Base-by-base conservation (phyloP, 192 early-diverging fungal genomes). In the Lobosporangium transversale region DNA sequence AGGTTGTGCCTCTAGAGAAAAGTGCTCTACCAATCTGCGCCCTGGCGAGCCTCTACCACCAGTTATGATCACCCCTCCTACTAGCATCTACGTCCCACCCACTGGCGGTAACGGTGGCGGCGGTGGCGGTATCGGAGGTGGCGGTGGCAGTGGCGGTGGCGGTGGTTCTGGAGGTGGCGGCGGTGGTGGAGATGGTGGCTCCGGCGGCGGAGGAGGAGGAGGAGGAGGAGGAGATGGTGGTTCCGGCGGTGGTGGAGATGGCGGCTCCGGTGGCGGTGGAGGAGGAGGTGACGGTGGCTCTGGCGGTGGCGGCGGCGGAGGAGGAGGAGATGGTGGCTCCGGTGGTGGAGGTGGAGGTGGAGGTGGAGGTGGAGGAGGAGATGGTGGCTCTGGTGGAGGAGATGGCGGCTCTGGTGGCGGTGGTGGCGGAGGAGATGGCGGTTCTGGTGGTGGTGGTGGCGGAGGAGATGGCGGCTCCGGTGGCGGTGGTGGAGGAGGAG, bases 21-120 rank as follows among this genome's bases (percentile, higher is more conserved):
- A 58, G 31, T 73, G 69, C 55, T 64, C 66, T 33, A 66, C 73
- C 52, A 68, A 61, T 33, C 57, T 68, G 29, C 30, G 61, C 52
- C 73, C 64, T 31, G 73, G 64, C n/a, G 65, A 66, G 60, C 5
- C 73, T 20, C 4, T 68, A 5, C 64, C 66, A 31, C 53, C 73
- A 62, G 40, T 21, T 44, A 51, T 51, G 31, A 49, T 60, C 51
- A 62, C 58, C 21, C 64, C 64, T 21, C 62, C 64, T 44, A 51
- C 58, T 21, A 57, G 60, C 21, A 62, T 67, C 33, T 66, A 60
- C 43, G 52, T 61, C 31, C 62, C 64, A 37, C 52, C 59, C 52
- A 40, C 55, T 15, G 48, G 27, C 42, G 44, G 35, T 48, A 32
- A 33, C 23, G 52, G 61, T 27, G 59, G 69, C 17, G 30, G 53